Percentiles rank a stretch among this genome's conserved stretches.
phyloP scores from a whole-genome alignment of 164 flowering plant genomes.

The Vitis rupestris region DNA sequence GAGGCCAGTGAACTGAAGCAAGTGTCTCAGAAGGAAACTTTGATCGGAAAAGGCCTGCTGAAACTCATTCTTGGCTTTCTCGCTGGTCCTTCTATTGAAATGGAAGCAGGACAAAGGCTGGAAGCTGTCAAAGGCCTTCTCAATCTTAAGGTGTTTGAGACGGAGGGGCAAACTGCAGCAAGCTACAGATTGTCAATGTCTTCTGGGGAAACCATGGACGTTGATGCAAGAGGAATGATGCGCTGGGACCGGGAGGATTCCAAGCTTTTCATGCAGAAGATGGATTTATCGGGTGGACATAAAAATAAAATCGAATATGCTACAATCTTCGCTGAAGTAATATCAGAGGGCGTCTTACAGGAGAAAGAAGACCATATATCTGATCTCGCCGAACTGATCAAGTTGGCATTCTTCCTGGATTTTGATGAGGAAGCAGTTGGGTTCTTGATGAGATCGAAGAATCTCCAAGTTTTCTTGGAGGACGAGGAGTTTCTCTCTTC shows the following conservation, averaged over 20 bases:
- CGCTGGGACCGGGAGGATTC: constrained; percentile 56
- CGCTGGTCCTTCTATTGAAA: constrained; percentile 32
- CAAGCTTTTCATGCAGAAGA: constrained; percentile 40
- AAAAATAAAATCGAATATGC: constrained; percentile 44
- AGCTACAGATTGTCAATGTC: constrained; percentile 33
- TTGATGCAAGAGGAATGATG: constrained; percentile 31
- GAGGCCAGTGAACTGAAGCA: constrained; percentile 20
- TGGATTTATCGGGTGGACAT: constrained; percentile 27
- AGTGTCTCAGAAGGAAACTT: constrained; percentile 17
- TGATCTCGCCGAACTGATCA: constrained; percentile 54
- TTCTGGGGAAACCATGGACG: constrained; percentile 30
- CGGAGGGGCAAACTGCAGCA: constrained; percentile 34
- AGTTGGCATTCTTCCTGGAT: constrained; percentile 47
- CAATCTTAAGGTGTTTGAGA: constrained; percentile 36
- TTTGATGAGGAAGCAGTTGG: constrained; percentile 52
- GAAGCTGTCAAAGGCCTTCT: constrained; percentile 35
- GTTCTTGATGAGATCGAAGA: constrained; percentile 54
- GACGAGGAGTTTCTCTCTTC: constrained; percentile 46
- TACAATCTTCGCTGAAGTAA: constrained; percentile 42
- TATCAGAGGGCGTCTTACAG: constrained; percentile 67
- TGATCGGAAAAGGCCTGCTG: constrained; percentile 34
- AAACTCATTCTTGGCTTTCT: constrained; percentile 53
- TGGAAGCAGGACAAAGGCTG: constrained; percentile 39
- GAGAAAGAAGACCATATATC: constrained; percentile 41
- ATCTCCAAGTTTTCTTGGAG: constrained; percentile 49